phyloP scores from a whole-genome alignment of 176 grass and related monocot genomes.

The Cymbopogon citratus region DNA sequence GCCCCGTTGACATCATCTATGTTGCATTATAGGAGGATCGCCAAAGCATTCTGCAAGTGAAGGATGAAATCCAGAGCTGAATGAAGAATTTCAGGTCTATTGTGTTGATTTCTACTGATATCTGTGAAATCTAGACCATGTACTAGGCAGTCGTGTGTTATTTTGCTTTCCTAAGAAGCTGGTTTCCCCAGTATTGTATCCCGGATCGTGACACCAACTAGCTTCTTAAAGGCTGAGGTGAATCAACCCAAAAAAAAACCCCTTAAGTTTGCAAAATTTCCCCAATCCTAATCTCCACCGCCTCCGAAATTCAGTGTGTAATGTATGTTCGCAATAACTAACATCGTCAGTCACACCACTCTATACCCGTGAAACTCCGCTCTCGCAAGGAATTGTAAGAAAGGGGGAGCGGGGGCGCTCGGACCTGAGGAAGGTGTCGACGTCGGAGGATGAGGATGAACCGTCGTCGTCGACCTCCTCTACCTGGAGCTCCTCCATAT shows the following conservation, averaged over 20 bases:
- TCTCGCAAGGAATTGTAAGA: neutral
- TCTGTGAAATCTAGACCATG: neutral
- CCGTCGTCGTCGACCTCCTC: conserved; percentile 61
- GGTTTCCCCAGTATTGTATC: neutral
- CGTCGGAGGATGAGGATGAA: conserved; percentile 45
- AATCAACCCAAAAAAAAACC: too few species aligned
- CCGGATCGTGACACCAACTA: too few species aligned
- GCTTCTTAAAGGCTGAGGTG: neutral
- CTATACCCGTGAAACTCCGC: neutral
- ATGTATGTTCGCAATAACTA: conserved; percentile 1
- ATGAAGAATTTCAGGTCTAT: neutral
- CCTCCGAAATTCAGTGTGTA: neutral
- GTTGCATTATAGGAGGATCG: neutral
- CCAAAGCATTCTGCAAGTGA: neutral
- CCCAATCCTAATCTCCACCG: neutral
- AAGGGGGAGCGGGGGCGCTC: neutral
- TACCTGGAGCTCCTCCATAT: conserved; percentile 94
- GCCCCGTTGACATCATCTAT: neutral
- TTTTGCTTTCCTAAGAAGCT: too few species aligned
- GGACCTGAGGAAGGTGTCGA: conserved; percentile 60
- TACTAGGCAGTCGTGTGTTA: neutral
- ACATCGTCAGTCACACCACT: neutral
- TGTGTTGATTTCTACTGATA: neutral
- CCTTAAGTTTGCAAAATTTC: neutral
- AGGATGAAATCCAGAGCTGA: neutral